Base-by-base conservation (phyloP, 2,329 filamentous ascomycete species). In the Alternaria longipes region DNA sequence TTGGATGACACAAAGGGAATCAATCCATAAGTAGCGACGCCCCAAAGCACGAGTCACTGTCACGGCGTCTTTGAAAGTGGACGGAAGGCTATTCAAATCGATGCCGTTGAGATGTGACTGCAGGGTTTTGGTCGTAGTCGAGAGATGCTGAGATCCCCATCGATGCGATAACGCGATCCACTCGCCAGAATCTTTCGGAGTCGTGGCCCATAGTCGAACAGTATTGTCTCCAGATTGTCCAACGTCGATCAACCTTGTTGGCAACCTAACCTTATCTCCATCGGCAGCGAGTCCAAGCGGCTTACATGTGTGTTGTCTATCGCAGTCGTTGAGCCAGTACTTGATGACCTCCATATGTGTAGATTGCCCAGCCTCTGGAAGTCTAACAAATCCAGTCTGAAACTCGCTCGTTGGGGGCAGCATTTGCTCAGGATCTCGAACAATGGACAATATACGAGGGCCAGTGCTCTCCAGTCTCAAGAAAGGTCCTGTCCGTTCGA, bases 1-100 rank as follows among this genome's bases (percentile, higher is more conserved):
- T 41, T 74, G 72, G 6, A 74, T 63, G 20, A 74, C 66, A 36
- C 74, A 76, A 3, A 74, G 34, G 0, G 65, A 67, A 36, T 76
- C 74, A 4, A 76, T 75, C 72, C 74, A 76, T 6, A 76, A 56
- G 40, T 70, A 75, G 3, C 56, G 55, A 4, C 57, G 20, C 0
- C 65, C 60, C 2, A 74, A 54, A 0, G 60, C 59, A 0, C 72
- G 59, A 2, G 71, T 73, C 0, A 69, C 50, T 1, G 3, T 59
- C 1, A 74, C 57, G 0, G 72, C 71, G 51, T 76, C 67, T 24
- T 28, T 59, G 42, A 74, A 72, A 1, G 67, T 69, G 9, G 46
- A 36, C 3, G 70, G 70, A 6, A 71, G 54, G 3, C 16, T 16
- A 8, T 3, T 12, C 8, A 56, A 1, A 2, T 32, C 6, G 8